These are phyloP conservation scores for Pyrenochaeta sp. DNA, from an alignment of 2,329 filamentous ascomycete genomes.

Conservation along the genomic window DNA sequence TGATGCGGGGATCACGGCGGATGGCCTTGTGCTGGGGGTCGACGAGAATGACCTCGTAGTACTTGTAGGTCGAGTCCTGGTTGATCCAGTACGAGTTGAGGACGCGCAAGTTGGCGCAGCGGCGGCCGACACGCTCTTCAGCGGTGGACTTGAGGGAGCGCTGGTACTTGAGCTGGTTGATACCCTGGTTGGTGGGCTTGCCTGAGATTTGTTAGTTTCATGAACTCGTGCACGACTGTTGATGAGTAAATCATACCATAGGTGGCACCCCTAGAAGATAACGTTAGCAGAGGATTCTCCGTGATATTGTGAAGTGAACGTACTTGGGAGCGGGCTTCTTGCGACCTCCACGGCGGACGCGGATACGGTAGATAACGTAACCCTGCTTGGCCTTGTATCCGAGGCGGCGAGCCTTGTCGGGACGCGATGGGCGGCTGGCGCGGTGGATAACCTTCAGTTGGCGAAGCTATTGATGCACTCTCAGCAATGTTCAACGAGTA, in stretches of 20 bases:
- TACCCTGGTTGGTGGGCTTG: conserved; percentile 99
- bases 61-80: conserved; percentile 99
- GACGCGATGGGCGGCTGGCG: conserved; percentile 95
- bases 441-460: conserved; percentile 99
- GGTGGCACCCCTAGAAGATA: conserved; percentile 77
- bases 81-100: conserved; percentile 99
- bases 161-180: conserved; percentile 99
- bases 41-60: conserved; percentile 99
- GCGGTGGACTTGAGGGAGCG: conserved; percentile 96
- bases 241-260: conserved; percentile 73
- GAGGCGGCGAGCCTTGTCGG: conserved; percentile 99
- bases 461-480: conserved; percentile 99
- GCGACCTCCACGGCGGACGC: conserved; percentile 97
- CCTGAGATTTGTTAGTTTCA: conserved; percentile 63
- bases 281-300: conserved; percentile 33
- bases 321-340: conserved; percentile 90
- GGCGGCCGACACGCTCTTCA: conserved; percentile 99
- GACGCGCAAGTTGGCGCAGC: conserved; percentile 98
- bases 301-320: conserved; percentile 13
- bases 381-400: conserved; percentile 99
- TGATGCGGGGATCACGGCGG: conserved; percentile 98
- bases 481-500: conserved; percentile 99
- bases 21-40: conserved; percentile 99
- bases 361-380: conserved; percentile 99
- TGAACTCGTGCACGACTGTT: conserved; percentile 1